phyloP scores from a whole-genome alignment of 78 protist species.

The Cyanophora paradoxa region DNA sequence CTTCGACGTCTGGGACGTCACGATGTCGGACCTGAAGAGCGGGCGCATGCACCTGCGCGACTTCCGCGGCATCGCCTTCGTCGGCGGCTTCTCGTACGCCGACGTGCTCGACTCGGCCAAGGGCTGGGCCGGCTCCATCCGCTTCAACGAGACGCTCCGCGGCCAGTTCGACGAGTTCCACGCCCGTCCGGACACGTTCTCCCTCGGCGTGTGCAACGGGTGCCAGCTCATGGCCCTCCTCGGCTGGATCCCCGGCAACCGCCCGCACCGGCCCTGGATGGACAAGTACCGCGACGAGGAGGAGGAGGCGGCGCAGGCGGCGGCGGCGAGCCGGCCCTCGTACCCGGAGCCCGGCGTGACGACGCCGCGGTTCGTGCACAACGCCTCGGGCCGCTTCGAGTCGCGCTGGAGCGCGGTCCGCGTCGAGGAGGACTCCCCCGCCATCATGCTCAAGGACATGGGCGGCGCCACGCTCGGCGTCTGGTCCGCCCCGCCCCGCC shows the following conservation, averaged over 20 bases:
- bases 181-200: constrained; percentile 75
- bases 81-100: constrained; percentile 86
- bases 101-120: constrained; percentile 80
- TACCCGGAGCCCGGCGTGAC: constrained; percentile 1
- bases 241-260: constrained; percentile 66
- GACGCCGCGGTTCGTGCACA: constrained; percentile 77
- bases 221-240: constrained; percentile 81
- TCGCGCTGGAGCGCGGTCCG: constrained; percentile 50
- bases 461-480: constrained; percentile 32
- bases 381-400: constrained; percentile 78
- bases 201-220: constrained; percentile 93
- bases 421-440: constrained; percentile 24
- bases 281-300: no score
- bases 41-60: constrained; percentile 37
- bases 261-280: neutral
- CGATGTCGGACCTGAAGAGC: constrained; percentile 51
- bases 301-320: no score
- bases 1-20: constrained; percentile 66
- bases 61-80: constrained; percentile 79
- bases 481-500: constrained; percentile 18
- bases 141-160: no score
- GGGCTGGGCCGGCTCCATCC: constrained; percentile 76
- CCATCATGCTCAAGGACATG: constrained; percentile 64
- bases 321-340: no score
- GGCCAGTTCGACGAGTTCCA: constrained; percentile 60